Evolutionary conservation across 129 eudicot species (phyloP).

Genomic region (Silybum marianum): DNA sequence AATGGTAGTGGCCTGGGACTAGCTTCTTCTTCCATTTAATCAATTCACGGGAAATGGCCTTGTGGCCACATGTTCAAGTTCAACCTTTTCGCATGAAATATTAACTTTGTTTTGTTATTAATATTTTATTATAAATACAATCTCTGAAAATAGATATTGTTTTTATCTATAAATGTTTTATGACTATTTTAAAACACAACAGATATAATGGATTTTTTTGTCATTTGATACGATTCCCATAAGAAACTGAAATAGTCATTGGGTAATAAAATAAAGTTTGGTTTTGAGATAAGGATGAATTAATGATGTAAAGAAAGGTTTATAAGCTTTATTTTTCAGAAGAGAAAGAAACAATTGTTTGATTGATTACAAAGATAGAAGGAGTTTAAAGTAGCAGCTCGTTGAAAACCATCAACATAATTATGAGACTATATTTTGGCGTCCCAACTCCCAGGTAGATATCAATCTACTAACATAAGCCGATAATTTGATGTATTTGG

Average conservation of each 20-base stretch:
- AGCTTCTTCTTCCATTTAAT: conserved; percentile 30
- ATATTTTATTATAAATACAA: not conserved
- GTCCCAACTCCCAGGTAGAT: not conserved
- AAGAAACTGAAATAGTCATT: not conserved
- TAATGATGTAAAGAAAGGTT: not conserved
- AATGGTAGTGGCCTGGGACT: conserved; percentile 17
- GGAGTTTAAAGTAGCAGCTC: not conserved
- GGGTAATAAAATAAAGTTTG: not conserved
- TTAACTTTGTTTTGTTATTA: conserved; percentile 14
- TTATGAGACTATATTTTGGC: not conserved
- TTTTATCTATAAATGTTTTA: not conserved
- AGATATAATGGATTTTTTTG: not conserved
- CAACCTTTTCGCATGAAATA: conserved; percentile 32
- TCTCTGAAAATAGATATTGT: not conserved
- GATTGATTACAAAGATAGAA: not conserved
- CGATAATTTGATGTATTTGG: not conserved
- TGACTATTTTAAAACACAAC: not conserved
- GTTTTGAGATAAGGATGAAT: not conserved
- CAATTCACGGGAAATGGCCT: conserved; percentile 37
- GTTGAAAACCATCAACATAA: not conserved
- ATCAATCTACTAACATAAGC: not conserved
- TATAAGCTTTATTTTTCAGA: not conserved
- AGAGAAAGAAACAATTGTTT: not conserved
- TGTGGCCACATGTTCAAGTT: conserved; percentile 25
- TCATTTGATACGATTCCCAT: not conserved